Conservation (phyloP, 2,329 filamentous ascomycete species). For the Colletotrichum karsti region DNA sequence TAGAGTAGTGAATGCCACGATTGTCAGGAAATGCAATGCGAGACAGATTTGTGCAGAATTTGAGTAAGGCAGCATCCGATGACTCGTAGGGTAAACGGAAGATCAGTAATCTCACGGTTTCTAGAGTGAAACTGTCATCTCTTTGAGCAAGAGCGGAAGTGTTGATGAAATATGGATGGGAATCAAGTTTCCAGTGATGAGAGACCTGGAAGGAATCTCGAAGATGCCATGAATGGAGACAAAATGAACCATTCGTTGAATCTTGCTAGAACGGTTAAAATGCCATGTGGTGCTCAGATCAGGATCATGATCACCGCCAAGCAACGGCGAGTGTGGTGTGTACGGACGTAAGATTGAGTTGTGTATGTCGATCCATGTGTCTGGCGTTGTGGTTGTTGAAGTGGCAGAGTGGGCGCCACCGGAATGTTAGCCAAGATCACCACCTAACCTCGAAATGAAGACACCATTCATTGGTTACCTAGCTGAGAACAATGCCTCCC, state of each 20-base stretch:
- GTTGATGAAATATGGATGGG: not conserved
- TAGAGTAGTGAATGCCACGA: not conserved
- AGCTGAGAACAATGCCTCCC: no score
- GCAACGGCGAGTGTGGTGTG: constrained; percentile 12
- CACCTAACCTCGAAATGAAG: not conserved
- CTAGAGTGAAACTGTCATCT: no score
- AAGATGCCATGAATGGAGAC: not conserved
- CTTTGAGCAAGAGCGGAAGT: not conserved
- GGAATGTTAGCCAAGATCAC: not conserved
- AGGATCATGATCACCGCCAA: not conserved
- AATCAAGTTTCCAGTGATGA: no score
- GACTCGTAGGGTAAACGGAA: not conserved
- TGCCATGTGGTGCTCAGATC: constrained; percentile 17
- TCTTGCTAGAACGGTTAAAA: constrained; percentile 7
- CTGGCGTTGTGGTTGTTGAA: not conserved
- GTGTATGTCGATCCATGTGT: not conserved
- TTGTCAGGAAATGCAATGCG: not conserved
- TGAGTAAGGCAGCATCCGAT: not conserved
- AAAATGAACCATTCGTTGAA: not conserved
- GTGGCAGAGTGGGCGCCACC: not conserved
- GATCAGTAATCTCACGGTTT: not conserved
- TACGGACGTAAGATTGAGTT: constrained; percentile 22
- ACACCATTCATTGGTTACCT: no score
- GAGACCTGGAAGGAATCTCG: not conserved
- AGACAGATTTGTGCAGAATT: not conserved